Conservation (phyloP, 257 asterid genomes). For the Plantago ovata region DNA sequence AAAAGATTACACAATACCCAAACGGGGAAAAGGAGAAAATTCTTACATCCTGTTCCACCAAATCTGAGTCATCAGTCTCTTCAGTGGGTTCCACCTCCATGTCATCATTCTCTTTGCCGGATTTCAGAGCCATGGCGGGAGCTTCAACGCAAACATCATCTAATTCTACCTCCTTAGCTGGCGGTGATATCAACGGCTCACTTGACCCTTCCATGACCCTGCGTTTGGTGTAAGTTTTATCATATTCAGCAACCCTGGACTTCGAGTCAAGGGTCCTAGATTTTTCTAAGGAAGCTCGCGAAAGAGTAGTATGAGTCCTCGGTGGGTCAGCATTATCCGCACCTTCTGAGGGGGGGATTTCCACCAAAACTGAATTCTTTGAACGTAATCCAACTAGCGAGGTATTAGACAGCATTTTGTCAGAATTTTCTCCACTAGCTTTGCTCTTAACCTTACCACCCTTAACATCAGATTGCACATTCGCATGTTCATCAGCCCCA, state of each 20-base stretch:
- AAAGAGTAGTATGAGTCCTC: constrained; percentile 29
- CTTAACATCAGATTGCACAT: constrained; percentile 29
- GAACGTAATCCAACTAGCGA: constrained; percentile 26
- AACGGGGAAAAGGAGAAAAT: constrained; percentile 15
- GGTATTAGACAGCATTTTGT: constrained; percentile 32
- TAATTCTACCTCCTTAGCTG: constrained; percentile 28
- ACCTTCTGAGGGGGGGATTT: constrained; percentile 23
- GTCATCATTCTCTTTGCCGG: constrained; percentile 37
- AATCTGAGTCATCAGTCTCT: constrained; percentile 71
- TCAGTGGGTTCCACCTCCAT: constrained; percentile 47
- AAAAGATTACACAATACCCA: constrained; percentile 13
- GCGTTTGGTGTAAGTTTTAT: constrained; percentile 24
- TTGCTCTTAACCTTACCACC: constrained; percentile 27
- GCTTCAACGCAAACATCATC: constrained; percentile 31
- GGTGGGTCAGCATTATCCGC: constrained; percentile 19
- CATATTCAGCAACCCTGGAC: constrained; percentile 22
- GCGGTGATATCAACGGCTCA: constrained; percentile 29
- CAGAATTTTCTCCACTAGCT: constrained; percentile 26
- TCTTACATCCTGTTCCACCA: constrained; percentile 86
- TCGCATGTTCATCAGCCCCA: constrained; percentile 38
- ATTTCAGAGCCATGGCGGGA: constrained; percentile 21
- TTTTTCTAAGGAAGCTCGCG: constrained; percentile 28
- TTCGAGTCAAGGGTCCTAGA: constrained; percentile 20
- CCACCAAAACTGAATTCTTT: constrained; percentile 22
- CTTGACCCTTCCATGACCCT: constrained; percentile 29